Percentiles rank a stretch among this genome's conserved stretches.
Evolutionary conservation across 768 basidiomycete genomes (phyloP).

Genomic region (Dacryopinax primogenitus): DNA sequence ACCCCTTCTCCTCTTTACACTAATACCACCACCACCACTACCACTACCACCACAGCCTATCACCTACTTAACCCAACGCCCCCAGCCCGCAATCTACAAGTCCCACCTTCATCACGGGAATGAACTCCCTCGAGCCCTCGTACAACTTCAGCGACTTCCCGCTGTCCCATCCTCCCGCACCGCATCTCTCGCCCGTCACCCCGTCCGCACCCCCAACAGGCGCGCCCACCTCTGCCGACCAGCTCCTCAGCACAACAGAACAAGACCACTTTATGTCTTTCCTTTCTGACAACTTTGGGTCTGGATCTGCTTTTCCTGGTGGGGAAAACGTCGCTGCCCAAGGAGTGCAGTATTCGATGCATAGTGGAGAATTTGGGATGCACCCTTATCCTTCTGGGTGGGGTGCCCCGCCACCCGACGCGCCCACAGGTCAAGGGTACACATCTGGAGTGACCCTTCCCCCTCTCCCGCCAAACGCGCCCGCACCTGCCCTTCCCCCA

Average conservation of each 20-base stretch:
- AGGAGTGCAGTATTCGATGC: not conserved
- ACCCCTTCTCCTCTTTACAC: not conserved
- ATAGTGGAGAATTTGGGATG: not conserved
- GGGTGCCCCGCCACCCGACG: not conserved
- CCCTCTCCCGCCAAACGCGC: not conserved
- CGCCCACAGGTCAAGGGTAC: not conserved
- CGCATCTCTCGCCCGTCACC: not conserved
- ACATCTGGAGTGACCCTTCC: not conserved
- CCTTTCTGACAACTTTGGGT: conserved; percentile 2
- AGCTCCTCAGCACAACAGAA: not conserved
- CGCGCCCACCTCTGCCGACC: not conserved
- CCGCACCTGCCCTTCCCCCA: not conserved
- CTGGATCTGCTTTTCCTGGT: not conserved
- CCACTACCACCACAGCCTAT: not conserved
- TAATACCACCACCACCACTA: not conserved
- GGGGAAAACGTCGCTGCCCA: not conserved
- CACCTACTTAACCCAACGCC: not conserved
- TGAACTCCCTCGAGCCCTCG: not conserved
- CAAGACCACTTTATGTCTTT: conserved; percentile 8
- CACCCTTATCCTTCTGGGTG: not conserved
- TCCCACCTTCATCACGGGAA: not conserved
- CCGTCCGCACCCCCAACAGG: not conserved
- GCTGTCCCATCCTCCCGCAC: not conserved
- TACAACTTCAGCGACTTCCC: not conserved
- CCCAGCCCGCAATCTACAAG: not conserved